A percentile compares a stretch with the other conserved stretches of the same genome.
phyloP scores from a whole-genome alignment of 164 flowering plant species.

The Nelumbo lutea region DNA sequence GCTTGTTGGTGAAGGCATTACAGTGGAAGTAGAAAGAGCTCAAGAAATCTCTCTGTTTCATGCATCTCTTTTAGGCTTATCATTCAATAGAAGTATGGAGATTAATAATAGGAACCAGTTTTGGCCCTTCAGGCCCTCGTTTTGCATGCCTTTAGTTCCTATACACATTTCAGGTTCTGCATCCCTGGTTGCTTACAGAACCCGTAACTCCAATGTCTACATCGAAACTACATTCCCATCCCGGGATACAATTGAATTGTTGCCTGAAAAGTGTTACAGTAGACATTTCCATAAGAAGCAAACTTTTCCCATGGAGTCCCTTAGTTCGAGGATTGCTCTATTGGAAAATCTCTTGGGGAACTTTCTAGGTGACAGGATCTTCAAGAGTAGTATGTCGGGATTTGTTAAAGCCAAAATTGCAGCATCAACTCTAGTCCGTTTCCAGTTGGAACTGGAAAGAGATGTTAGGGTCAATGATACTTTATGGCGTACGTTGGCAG shows the following conservation, averaged over 20 bases:
- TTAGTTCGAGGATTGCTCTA: slow-evolving; percentile 31
- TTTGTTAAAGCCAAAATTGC: slow-evolving; percentile 39
- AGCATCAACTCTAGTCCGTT: slow-evolving; percentile 38
- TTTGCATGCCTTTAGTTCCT: slow-evolving; percentile 41
- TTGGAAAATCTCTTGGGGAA: slow-evolving; percentile 38
- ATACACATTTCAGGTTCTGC: slow-evolving; percentile 55
- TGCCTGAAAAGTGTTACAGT: slow-evolving; percentile 56
- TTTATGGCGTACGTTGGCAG: slow-evolving; percentile 26
- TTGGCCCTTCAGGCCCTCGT: slow-evolving; percentile 28
- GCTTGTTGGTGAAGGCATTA: slow-evolving; percentile 69
- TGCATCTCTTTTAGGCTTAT: slow-evolving; percentile 22
- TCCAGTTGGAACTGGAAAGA: slow-evolving; percentile 59
- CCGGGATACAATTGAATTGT: slow-evolving; percentile 36
- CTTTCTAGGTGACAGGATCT: slow-evolving; percentile 26
- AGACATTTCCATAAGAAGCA: slow-evolving; percentile 20
- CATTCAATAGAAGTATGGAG: slow-evolving; percentile 19
- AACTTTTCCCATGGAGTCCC: slow-evolving; percentile 26
- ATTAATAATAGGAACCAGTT: slow-evolving; percentile 14
- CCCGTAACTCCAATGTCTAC: slow-evolving; percentile 28
- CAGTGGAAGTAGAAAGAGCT: slow-evolving; percentile 46
- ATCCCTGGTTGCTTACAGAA: slow-evolving; percentile 45
- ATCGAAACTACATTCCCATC: slow-evolving; percentile 34
- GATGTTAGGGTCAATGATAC: slow-evolving; percentile 26
- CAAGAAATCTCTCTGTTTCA: slow-evolving; percentile 42
- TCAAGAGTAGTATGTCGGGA: slow-evolving; percentile 20